Base-by-base conservation (phyloP, 129 eudicot genomes). In the Flaveria brownii region DNA sequence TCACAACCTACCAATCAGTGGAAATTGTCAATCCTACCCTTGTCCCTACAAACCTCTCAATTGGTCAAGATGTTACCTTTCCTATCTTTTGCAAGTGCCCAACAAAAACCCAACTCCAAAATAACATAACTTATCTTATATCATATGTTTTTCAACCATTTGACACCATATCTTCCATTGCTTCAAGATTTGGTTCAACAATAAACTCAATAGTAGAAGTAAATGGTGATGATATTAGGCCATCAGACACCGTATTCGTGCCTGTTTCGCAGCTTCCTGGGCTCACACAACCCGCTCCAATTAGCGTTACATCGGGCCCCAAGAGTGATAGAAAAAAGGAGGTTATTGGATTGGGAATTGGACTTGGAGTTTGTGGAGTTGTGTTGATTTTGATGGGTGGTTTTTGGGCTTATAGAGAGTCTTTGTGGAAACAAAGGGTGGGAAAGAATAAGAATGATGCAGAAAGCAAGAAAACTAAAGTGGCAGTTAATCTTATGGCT, bases 31-130 rank as follows among this genome's bases (percentile, higher is more conserved):
- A 94, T 60, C 98, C 98, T n/a, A 82, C 85, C 10, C 79, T 88
- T 17, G 79, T 81, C 18, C 84, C 96, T 18, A 84, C 73, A 6
- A 80, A 83, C 45, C 86, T 94, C 41, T 4, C 56, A 0, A 78
- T 89, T n/a, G 96, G 98, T 10, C 80, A 57, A 3, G 78, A 76
- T 49, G 85, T 83, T 0, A 66, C 46, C 45, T 94, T 94, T 68
- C 98, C 97, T 6, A 81, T 94, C 73, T 91, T 94, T 77, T 94
- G 98, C 81, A 89, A 80, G 92, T 94, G 98, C 83, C 97, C 97
- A 22, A 78, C 82, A 68, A 41, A 73, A 9, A 28, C 86, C 81
- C 91, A 83, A 78, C 62, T 81, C 81, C 76, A 28, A 43, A 91
- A 83, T 30, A 70, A 65, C 28, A 36, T 82, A 0, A 89, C 74